Conservation (phyloP, 176 grass and related monocot genomes). For the Phoenix dactylifera region DNA sequence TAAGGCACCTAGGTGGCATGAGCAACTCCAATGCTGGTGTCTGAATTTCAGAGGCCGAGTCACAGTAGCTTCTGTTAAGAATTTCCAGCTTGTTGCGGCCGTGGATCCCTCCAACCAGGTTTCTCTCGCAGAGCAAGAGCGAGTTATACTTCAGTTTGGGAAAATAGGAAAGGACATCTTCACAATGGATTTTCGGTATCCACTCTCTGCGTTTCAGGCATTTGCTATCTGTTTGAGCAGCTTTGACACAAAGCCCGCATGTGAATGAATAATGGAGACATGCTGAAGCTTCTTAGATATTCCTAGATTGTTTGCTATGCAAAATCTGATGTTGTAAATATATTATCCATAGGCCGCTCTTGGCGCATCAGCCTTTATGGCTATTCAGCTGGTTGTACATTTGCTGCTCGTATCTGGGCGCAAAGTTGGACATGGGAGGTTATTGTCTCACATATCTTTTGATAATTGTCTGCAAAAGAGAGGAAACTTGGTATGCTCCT, state of each 20-base stretch:
- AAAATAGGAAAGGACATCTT: slow-evolving; percentile 99
- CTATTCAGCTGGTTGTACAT: too few species aligned
- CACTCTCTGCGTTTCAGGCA: slow-evolving; percentile 87
- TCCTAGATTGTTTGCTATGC: too few species aligned
- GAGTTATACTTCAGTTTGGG: slow-evolving; percentile 89
- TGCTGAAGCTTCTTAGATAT: too few species aligned
- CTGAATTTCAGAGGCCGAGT: slow-evolving; percentile 96
- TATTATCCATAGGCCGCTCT: neutral
- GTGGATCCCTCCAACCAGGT: slow-evolving; percentile 52
- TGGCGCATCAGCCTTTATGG: too few species aligned
- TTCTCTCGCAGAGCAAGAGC: slow-evolving; percentile 58
- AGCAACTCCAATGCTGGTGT: slow-evolving; percentile 99
- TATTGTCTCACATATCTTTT: slow-evolving; percentile 8
- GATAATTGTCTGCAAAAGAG: neutral
- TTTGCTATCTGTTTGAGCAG: slow-evolving; percentile 92
- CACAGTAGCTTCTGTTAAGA: slow-evolving; percentile 94
- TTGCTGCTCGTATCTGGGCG: too few species aligned
- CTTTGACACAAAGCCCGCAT: slow-evolving; percentile 94
- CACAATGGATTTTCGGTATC: slow-evolving; percentile 97
- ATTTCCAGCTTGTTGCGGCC: slow-evolving; percentile 84
- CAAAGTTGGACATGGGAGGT: neutral
- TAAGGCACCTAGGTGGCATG: slow-evolving; percentile 92
- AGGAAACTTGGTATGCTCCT: too few species aligned
- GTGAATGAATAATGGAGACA: slow-evolving; percentile 35
- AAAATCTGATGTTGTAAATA: slow-evolving; percentile 17